phyloP scores from a whole-genome alignment of 805 yeast genomes.

The Saturnispora sanitii region DNA sequence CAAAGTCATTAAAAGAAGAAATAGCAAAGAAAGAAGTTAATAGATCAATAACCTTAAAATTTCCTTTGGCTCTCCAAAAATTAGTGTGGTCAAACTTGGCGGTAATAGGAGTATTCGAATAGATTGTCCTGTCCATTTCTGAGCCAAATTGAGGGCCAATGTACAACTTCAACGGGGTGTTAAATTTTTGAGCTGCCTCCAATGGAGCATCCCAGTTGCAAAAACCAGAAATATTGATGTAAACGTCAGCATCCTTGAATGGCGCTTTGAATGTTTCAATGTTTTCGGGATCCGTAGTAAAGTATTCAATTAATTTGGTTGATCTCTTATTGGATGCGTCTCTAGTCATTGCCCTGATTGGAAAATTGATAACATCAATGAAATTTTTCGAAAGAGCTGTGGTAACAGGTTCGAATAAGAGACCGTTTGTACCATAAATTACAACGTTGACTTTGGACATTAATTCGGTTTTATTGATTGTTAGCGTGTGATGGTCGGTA shows the following conservation, averaged over 20 bases:
- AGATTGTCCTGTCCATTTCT: slow-evolving; percentile 29
- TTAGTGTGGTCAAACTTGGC: slow-evolving; percentile 32
- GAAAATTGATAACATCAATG: too few relatives aligned
- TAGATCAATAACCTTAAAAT: slow-evolving; percentile 37
- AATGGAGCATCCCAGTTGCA: slow-evolving; percentile 23
- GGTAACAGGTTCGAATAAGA: slow-evolving; percentile 41
- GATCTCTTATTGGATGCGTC: slow-evolving; percentile 20
- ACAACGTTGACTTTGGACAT: slow-evolving; percentile 33
- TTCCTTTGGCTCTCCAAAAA: slow-evolving; percentile 33
- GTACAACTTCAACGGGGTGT: slow-evolving; percentile 34
- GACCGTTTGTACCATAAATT: slow-evolving; percentile 44
- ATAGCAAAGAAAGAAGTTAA: slow-evolving; percentile 30
- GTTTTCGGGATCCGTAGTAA: slow-evolving; percentile 28
- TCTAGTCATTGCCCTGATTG: too few relatives aligned
- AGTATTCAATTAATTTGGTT: slow-evolving; percentile 32
- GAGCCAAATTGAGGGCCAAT: slow-evolving; percentile 56
- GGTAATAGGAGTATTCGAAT: too few relatives aligned
- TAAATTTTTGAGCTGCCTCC: slow-evolving; percentile 31
- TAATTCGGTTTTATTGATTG: too few relatives aligned
- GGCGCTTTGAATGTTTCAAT: slow-evolving; percentile 24
- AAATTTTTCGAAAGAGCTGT: too few relatives aligned
- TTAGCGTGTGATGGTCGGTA: too few relatives aligned
- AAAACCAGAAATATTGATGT: slow-evolving; percentile 38
- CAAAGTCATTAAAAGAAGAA: slow-evolving; percentile 30
- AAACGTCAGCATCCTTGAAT: too few relatives aligned